Evolutionary conservation across 2,329 filamentous ascomycete species (phyloP).

Genomic region (Fusarium odoratissimum): DNA sequence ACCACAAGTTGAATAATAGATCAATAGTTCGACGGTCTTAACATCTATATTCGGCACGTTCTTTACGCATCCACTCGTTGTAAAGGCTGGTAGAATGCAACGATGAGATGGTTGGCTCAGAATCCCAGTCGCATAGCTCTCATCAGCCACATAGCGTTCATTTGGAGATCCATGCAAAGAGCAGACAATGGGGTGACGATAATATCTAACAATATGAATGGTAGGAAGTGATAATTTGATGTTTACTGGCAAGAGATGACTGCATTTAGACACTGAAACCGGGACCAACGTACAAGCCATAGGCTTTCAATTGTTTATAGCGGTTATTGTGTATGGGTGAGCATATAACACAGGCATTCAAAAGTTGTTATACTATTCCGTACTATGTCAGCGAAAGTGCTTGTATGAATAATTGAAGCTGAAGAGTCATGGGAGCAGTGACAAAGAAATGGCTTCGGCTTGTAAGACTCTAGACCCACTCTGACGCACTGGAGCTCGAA

Average conservation of each 20-base stretch:
- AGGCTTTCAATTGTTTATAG: neutral
- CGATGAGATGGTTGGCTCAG: constrained; percentile 9
- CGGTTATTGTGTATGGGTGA: neutral
- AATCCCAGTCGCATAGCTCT: constrained; percentile 5
- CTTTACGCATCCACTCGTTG: constrained; percentile 1
- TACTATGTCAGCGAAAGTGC: neutral
- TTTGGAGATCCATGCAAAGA: neutral
- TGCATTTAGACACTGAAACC: neutral
- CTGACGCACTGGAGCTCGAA: constrained; percentile 41
- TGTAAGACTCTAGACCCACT: constrained; percentile 38
- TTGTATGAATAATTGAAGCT: neutral
- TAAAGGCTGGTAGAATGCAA: constrained; percentile 2
- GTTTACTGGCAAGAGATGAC: constrained; percentile 3
- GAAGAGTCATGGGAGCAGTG: neutral
- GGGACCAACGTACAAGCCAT: neutral
- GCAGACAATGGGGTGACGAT: neutral
- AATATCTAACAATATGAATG: neutral
- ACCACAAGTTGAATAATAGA: constrained; percentile 3
- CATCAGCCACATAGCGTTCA: neutral
- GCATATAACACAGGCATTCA: neutral
- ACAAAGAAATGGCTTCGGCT: constrained; percentile 1
- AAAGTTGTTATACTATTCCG: neutral
- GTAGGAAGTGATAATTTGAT: neutral
- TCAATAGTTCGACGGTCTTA: neutral
- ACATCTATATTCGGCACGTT: constrained; percentile 3